Base-by-base conservation (phyloP, 2,329 filamentous ascomycete genomes). In the Sclerotinia trifoliorum region DNA sequence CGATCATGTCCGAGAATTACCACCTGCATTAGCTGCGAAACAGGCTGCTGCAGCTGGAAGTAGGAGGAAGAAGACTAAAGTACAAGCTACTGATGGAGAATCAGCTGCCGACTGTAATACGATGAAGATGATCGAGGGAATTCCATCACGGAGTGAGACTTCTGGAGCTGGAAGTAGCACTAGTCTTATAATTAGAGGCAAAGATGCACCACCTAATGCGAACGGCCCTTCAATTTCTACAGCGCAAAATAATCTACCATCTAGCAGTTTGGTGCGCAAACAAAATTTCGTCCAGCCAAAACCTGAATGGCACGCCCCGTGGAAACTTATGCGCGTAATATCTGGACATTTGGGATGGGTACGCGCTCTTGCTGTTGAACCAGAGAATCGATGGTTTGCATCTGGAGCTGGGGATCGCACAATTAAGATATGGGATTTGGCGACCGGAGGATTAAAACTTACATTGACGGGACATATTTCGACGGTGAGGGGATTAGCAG, bases 381-480 rank as follows among this genome's bases (percentile, higher is more conserved):
- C 96, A 1, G 92, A 92, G 76, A 99, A 99, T 80, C 88, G 97
- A 79, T 99, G 94, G 93, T 99, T 99, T 79, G 95, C 93, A 26
- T 96, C 92, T 74, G 95, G 95, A 70, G 93, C 94, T 8, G 96
- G 94, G 67, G 95, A 99, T 78, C 85, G 96, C 65, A 98, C 94
- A 1, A 97, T 99, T 81, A 99, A 99, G 83, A 96, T 99, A 71
- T 99, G 94, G 94, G 94, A 99, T 80, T 80, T 99, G 71, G 95
- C 93, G 24, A 92, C 91, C 1, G 95, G 96, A 0, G 87, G 86
- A n/a, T 82, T 97, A 72, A 86, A 89, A 68, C 81, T 98, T 71
- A 97, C 94, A 0, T 81, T 98, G 70, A 98, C 94, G 1, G 94
- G 94, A 48, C 94, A 97, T 80, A 97, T 97, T 76, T 96, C 92